Evolutionary conservation across 768 basidiomycete species (phyloP).

Genomic region (Termitomyces sp.): DNA sequence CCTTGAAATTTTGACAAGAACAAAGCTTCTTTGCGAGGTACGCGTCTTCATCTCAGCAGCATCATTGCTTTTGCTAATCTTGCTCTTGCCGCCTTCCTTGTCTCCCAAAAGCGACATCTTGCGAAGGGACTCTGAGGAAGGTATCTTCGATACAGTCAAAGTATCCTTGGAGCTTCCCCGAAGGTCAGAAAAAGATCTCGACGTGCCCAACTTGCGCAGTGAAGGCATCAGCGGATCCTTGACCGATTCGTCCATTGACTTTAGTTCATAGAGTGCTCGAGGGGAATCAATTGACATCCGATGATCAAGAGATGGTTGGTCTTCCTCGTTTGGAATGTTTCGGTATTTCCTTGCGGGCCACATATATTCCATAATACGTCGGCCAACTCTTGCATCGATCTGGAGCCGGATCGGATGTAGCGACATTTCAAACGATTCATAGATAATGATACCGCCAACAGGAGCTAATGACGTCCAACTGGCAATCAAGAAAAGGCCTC

Average conservation of each 20-base stretch:
- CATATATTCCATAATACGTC: slow-evolving; percentile 82
- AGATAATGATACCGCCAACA: slow-evolving; percentile 90
- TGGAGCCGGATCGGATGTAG: slow-evolving; percentile 86
- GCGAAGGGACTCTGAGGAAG: slow-evolving; percentile 34
- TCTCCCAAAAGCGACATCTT: slow-evolving; percentile 13
- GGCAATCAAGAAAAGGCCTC: slow-evolving; percentile 67
- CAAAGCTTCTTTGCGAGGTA: slow-evolving; percentile 79
- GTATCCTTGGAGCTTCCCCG: slow-evolving; percentile 33
- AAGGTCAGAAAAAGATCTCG: slow-evolving; percentile 69
- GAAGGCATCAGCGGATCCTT: slow-evolving; percentile 28
- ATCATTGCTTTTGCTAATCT: slow-evolving; percentile 34
- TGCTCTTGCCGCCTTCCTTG: slow-evolving; percentile 11
- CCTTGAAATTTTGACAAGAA: slow-evolving; percentile 74
- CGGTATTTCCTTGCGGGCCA: slow-evolving; percentile 63
- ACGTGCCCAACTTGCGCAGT: slow-evolving; percentile 49
- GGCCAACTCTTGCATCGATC: slow-evolving; percentile 78
- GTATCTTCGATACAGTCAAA: slow-evolving; percentile 25
- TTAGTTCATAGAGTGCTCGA: slow-evolving; percentile 25
- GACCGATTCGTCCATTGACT: neutral
- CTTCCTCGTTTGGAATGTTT: slow-evolving; percentile 17
- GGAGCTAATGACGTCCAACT: slow-evolving; percentile 84
- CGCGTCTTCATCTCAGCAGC: slow-evolving; percentile 80
- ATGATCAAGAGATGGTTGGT: neutral
- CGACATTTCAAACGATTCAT: slow-evolving; percentile 74
- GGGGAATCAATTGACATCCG: slow-evolving; percentile 52